Percentiles rank a stretch among this genome's conserved stretches.
These are phyloP conservation scores for Cytospora chrysosperma DNA, from an alignment of 2,329 filamentous ascomycete species.

Conservation along the genomic window DNA sequence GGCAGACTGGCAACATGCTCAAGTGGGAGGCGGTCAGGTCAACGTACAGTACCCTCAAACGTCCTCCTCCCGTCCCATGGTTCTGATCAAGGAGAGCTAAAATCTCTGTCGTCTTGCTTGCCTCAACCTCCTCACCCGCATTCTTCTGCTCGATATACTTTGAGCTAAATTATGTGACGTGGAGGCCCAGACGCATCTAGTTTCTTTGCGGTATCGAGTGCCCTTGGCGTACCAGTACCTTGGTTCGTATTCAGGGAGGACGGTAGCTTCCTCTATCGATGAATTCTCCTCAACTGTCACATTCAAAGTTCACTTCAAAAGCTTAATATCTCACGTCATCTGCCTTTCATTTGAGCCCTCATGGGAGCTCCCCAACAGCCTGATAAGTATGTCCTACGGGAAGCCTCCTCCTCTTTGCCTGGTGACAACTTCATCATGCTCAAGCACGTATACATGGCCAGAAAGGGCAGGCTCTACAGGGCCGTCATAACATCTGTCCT, in stretches of 20 bases:
- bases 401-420: not conserved
- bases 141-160: not conserved
- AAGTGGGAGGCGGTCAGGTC: too few species aligned
- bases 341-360: not conserved
- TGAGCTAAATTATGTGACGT: not conserved
- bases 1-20: too few species aligned
- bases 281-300: not conserved
- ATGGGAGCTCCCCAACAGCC: not conserved
- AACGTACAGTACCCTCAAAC: too few species aligned
- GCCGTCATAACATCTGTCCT: not conserved
- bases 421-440: slow-evolving; percentile 7
- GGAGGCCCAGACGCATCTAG: not conserved
- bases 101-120: not conserved
- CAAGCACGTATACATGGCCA: slow-evolving; percentile 1
- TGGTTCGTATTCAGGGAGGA: not conserved
- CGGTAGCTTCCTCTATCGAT: not conserved
- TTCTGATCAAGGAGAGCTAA: too few species aligned
- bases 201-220: not conserved
- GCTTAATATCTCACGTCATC: not conserved
- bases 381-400: not conserved
- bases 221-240: not conserved
- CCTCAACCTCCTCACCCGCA: not conserved
- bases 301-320: not conserved
- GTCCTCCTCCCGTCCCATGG: not conserved
- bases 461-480: slow-evolving; percentile 4